phyloP scores from a whole-genome alignment of 2,329 filamentous ascomycete species.

The Botryotinia calthae region DNA sequence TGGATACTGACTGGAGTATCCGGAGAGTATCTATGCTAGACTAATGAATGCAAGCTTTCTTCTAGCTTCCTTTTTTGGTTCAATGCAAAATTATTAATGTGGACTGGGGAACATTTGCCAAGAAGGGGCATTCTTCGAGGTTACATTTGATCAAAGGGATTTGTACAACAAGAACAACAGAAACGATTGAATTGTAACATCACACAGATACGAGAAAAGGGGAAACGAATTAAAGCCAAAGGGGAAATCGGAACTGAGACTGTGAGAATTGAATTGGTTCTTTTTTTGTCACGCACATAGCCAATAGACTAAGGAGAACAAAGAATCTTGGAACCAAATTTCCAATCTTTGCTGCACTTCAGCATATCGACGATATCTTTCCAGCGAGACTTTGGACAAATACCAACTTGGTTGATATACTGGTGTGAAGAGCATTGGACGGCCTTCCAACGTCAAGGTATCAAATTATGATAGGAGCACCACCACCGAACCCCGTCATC shows the following conservation, averaged over 20 bases:
- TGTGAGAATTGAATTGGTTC: neutral
- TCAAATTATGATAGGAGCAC: neutral
- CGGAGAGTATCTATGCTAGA: neutral
- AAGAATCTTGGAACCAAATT: neutral
- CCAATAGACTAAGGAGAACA: neutral
- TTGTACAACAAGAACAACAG: neutral
- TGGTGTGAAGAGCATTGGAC: neutral
- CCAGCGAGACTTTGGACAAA: neutral
- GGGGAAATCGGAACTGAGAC: neutral
- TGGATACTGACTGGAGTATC: neutral
- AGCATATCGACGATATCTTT: neutral
- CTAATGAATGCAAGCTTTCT: neutral
- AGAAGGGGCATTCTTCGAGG: slow-evolving; percentile 4
- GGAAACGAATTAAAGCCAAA: neutral
- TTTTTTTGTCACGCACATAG: neutral
- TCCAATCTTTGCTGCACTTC: neutral
- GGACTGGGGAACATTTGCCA: neutral
- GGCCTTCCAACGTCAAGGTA: neutral
- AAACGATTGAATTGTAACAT: neutral
- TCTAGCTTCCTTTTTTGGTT: neutral
- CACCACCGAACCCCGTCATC: neutral
- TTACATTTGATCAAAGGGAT: neutral
- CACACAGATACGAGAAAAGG: neutral
- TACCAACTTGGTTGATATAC: neutral
- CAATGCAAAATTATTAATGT: neutral